Conservation (phyloP, 257 asterid genomes). For the Scutellaria minor region DNA sequence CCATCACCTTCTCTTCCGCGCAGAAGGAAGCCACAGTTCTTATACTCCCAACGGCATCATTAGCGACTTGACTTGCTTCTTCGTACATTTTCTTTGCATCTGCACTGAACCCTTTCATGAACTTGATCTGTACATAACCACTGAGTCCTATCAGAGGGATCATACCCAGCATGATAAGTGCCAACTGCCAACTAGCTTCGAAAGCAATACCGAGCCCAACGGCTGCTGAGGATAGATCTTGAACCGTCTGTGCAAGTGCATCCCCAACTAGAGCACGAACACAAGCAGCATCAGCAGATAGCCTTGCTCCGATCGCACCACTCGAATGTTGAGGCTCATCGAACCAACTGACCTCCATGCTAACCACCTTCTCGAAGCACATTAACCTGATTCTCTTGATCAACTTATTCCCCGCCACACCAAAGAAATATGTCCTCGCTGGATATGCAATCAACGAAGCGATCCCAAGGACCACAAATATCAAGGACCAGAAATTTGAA, state of each 20-base stretch:
- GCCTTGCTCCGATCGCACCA: conserved; percentile 68
- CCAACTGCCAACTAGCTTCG: conserved; percentile 73
- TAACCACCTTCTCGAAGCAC: conserved; percentile 66
- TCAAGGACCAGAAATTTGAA: conserved; percentile 63
- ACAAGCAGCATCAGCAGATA: conserved; percentile 68
- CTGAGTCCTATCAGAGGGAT: conserved; percentile 57
- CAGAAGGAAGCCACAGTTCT: conserved; percentile 90
- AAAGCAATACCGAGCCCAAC: conserved; percentile 68
- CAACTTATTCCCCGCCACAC: conserved; percentile 66
- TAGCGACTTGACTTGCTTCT: conserved; percentile 90
- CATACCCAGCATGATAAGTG: conserved; percentile 62
- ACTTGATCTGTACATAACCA: conserved; percentile 56
- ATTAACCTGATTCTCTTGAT: conserved; percentile 56
- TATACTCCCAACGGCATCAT: conserved; percentile 87
- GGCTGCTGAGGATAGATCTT: conserved; percentile 52
- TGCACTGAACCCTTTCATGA: conserved; percentile 63
- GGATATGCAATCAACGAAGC: conserved; percentile 52
- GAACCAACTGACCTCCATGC: conserved; percentile 74
- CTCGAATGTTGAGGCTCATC: conserved; percentile 62
- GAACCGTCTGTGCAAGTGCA: conserved; percentile 56
- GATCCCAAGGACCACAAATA: conserved; percentile 52
- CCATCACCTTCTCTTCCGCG: conserved; percentile 86
- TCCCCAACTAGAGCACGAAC: conserved; percentile 71
- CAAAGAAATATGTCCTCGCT: conserved; percentile 56
- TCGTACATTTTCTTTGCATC: conserved; percentile 80